A percentile compares a stretch with the other conserved stretches of the same genome.
Conservation (phyloP, 768 basidiomycete species). For the Leucocoprinus leucothites region DNA sequence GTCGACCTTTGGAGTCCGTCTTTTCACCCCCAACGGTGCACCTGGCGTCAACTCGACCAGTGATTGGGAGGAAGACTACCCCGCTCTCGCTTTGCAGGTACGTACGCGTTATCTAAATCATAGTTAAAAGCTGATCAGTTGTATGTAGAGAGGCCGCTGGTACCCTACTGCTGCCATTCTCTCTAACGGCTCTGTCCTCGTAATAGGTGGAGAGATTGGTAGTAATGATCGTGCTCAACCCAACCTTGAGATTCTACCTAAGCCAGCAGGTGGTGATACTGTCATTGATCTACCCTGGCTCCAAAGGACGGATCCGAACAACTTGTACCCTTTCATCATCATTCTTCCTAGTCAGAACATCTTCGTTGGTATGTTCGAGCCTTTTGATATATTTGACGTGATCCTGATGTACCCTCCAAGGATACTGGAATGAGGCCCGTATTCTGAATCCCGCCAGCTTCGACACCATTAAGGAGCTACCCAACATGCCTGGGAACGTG, state of each 20-base stretch:
- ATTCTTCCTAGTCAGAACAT: slow-evolving; percentile 67
- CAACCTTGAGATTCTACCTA: slow-evolving; percentile 70
- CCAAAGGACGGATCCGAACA: slow-evolving; percentile 71
- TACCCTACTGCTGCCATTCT: slow-evolving; percentile 68
- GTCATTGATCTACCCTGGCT: slow-evolving; percentile 63
- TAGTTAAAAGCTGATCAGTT: slow-evolving; percentile 28
- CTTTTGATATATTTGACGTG: neutral
- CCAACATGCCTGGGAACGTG: slow-evolving; percentile 75
- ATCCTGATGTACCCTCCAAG: slow-evolving; percentile 27
- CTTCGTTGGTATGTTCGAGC: slow-evolving; percentile 57
- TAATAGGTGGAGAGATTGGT: slow-evolving; percentile 74
- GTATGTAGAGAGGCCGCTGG: slow-evolving; percentile 58
- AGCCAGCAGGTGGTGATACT: slow-evolving; percentile 60
- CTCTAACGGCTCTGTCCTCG: slow-evolving; percentile 70
- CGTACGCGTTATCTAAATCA: slow-evolving; percentile 8
- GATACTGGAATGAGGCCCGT: slow-evolving; percentile 80
- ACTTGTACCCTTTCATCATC: slow-evolving; percentile 75
- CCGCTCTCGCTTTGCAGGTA: slow-evolving; percentile 60
- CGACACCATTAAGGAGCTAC: slow-evolving; percentile 52
- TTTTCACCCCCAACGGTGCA: slow-evolving; percentile 69
- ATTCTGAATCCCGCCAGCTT: slow-evolving; percentile 68
- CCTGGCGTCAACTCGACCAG: slow-evolving; percentile 70
- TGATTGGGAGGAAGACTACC: slow-evolving; percentile 75
- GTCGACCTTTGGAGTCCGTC: slow-evolving; percentile 69
- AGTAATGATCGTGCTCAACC: slow-evolving; percentile 66